phyloP scores from a whole-genome alignment of 768 basidiomycete species.

The Tylopilus plumbeoviolaceoides region DNA sequence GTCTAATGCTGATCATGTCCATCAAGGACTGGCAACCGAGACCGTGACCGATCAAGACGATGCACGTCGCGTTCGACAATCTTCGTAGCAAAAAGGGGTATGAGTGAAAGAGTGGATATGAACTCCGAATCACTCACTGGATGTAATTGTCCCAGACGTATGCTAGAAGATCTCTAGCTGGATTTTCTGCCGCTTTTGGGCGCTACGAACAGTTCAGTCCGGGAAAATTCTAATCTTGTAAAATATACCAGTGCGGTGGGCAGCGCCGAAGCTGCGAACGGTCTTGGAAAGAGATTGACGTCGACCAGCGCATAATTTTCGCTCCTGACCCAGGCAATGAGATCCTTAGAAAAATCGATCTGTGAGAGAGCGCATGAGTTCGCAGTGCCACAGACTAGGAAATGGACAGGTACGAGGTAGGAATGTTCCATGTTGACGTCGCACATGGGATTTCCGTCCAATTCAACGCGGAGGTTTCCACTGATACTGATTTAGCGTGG shows the following conservation, averaged over 20 bases:
- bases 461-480: slow-evolving; percentile 82
- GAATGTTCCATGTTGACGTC: slow-evolving; percentile 78
- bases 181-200: slow-evolving; percentile 40
- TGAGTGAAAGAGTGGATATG: background rate
- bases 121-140: slow-evolving; percentile 51
- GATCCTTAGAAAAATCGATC: slow-evolving; percentile 80
- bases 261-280: slow-evolving; percentile 31
- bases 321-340: slow-evolving; percentile 71
- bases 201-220: slow-evolving; percentile 27
- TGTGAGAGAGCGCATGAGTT: slow-evolving; percentile 31
- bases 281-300: slow-evolving; percentile 76
- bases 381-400: background rate
- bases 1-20: slow-evolving; percentile 65
- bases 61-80: slow-evolving; percentile 63
- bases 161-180: slow-evolving; percentile 56
- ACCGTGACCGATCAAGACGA: slow-evolving; percentile 87
- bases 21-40: slow-evolving; percentile 75
- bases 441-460: slow-evolving; percentile 67
- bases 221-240: background rate
- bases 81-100: slow-evolving; percentile 34
- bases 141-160: slow-evolving; percentile 98
- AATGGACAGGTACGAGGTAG: slow-evolving; percentile 58
- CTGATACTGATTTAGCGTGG: slow-evolving; percentile 36
- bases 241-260: slow-evolving; percentile 31
- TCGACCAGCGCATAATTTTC: slow-evolving; percentile 77